Percentiles rank a stretch among this genome's conserved stretches.
phyloP scores from a whole-genome alignment of 345 rosid species.

The Eucalyptus tenuipes region DNA sequence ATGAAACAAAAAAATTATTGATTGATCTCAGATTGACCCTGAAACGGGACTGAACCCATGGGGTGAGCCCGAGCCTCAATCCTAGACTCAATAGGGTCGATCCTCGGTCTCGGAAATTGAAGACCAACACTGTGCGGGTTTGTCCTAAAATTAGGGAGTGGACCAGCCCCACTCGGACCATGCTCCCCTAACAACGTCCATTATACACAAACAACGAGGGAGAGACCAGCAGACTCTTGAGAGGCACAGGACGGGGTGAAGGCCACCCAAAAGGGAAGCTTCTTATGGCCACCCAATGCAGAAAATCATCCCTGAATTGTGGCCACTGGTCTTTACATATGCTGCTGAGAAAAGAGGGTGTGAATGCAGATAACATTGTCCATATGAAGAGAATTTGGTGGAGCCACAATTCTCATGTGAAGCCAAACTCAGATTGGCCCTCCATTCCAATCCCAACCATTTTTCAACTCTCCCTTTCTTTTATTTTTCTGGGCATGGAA shows the following conservation, averaged over 20 bases:
- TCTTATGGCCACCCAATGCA: not conserved
- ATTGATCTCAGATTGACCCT: no score
- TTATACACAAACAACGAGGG: not conserved
- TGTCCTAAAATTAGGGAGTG: no score
- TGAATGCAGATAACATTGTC: not conserved
- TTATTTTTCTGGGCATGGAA: not conserved
- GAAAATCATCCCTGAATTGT: not conserved
- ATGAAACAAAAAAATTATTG: no score
- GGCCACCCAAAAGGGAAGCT: not conserved
- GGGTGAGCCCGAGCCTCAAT: no score
- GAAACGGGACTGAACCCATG: accelerated
- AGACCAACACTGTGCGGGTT: accelerated
- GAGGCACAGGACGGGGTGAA: not conserved
- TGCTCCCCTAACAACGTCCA: not conserved
- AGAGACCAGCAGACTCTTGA: not conserved
- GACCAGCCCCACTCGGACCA: accelerated
- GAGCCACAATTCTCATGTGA: not conserved
- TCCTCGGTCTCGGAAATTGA: no score
- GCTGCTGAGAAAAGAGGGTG: not conserved
- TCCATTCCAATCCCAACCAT: not conserved
- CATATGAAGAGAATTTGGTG: not conserved
- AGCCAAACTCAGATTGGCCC: not conserved
- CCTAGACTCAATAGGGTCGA: no score
- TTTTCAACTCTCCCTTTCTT: not conserved
- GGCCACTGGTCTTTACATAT: not conserved